phyloP scores from a whole-genome alignment of 169 alveolate species.

The Hepatocystis sp. region DNA sequence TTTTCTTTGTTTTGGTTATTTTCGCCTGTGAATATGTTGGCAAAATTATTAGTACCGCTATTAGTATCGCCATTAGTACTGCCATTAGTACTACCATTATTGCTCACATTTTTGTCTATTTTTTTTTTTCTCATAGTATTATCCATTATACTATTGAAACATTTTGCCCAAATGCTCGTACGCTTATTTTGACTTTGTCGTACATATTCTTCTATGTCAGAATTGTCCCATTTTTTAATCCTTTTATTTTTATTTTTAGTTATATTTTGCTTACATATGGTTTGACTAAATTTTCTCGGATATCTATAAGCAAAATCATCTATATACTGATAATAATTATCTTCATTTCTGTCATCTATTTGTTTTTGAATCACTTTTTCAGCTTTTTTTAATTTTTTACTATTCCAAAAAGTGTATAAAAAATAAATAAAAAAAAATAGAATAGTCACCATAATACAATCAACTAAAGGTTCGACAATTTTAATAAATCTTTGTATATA shows the following conservation, averaged over 20 bases:
- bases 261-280: conserved; percentile 27
- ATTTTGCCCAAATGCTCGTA: no score
- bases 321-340: conserved; percentile 20
- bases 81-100: no score
- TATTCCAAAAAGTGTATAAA: conserved; percentile 24
- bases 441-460: conserved; percentile 19
- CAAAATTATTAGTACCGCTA: no score
- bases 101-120: no score
- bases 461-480: conserved; percentile 73
- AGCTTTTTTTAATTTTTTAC: conserved; percentile 11
- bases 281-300: conserved; percentile 15
- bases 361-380: conserved; percentile 39
- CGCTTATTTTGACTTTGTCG: no score
- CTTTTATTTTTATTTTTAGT: neutral
- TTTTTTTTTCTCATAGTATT: no score
- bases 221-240: conserved; percentile 3
- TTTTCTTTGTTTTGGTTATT: no score
- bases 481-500: conserved; percentile 67
- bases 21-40: no score
- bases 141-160: no score
- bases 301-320: conserved; percentile 52
- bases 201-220: neutral
- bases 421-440: conserved; percentile 13
- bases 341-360: conserved; percentile 6
- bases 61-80: no score